Percentiles rank a stretch among this genome's conserved stretches.
Evolutionary conservation across 2,329 filamentous ascomycete genomes (phyloP).

Genomic region (Fusarium pininemorale): DNA sequence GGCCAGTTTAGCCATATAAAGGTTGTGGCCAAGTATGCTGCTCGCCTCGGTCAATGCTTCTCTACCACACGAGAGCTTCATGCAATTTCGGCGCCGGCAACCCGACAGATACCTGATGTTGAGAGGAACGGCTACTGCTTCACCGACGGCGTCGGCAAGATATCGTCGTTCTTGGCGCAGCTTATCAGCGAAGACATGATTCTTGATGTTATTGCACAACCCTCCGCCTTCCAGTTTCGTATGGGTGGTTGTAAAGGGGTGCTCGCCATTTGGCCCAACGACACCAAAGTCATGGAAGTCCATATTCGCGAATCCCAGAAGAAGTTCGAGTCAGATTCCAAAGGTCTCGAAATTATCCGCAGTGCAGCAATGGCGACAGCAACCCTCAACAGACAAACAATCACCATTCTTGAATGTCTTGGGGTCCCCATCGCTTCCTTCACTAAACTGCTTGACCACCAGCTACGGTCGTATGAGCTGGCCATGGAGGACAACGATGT

Average conservation of each 20-base stretch:
- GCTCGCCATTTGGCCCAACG: constrained; percentile 76
- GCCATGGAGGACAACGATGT: constrained; percentile 73
- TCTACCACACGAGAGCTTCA: constrained; percentile 85
- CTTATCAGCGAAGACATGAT: constrained; percentile 78
- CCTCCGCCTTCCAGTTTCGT: constrained; percentile 91
- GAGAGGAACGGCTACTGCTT: constrained; percentile 75
- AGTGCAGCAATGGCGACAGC: constrained; percentile 80
- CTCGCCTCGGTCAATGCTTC: constrained; percentile 92
- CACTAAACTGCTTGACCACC: constrained; percentile 69
- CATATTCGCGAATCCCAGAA: constrained; percentile 85
- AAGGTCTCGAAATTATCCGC: constrained; percentile 85
- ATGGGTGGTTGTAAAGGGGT: constrained; percentile 94
- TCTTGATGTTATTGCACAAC: constrained; percentile 65
- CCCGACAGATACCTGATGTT: constrained; percentile 75
- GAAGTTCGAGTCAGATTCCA: constrained; percentile 80
- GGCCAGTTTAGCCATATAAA: constrained; percentile 84
- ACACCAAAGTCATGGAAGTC: constrained; percentile 72
- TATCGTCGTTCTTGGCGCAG: constrained; percentile 80
- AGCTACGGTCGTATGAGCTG: constrained; percentile 73
- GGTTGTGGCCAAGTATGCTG: constrained; percentile 87
- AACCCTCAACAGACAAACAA: constrained; percentile 89
- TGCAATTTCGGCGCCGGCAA: constrained; percentile 67
- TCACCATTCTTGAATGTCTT: constrained; percentile 81
- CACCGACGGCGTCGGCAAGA: constrained; percentile 91
- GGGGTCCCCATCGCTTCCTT: constrained; percentile 77